Evolutionary conservation across 2,329 filamentous ascomycete genomes (phyloP), one percentile per base, ranked within the genome.

Genomic region (Xylariaceae sp.): DNA sequence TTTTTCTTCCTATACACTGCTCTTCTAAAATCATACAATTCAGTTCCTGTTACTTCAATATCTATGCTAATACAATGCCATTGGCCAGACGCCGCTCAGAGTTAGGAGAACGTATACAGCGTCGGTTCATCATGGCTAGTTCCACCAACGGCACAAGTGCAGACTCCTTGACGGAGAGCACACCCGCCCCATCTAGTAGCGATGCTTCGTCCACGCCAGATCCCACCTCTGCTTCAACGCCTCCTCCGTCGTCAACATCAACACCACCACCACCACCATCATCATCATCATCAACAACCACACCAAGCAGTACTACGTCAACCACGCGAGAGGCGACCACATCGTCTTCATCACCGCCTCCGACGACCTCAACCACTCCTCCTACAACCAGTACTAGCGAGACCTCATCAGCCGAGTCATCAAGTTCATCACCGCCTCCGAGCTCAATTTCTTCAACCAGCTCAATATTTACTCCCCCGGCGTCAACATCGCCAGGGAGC

Each of bases 11-110:
- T 43, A 48, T 27, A 43, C 20, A 32, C 33, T n/a, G 21, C 23
- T 41, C 10, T 56, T 44, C 35, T 40, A 13, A 39, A 32, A 27
- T 11, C 6, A 35, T 49, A 35, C 36, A 10, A n/a, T 24, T 47
- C 49, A 16, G n/a, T 15, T 33, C 15, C 24, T n/a, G 13, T 36
- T 21, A 4, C 15, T 33, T 23, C 6, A 20, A n/a, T 27, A 40
- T 53, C 26, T 42, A 51, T 63, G 63, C 72, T 76, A 66, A 76
- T 66, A 72, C 68, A 64, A 56, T 68, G 44, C 61, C 67, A 41
- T 55, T 50, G 48, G 50, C 49, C 51, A 74, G 70, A 53, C 70
- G 67, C 54, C 57, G 46, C 33, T 54, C 48, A 3, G 56, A 52
- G 53, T 61, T 62, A 36, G 56, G 50, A 49, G 59, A 59, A 37